Percentiles rank a stretch among this genome's conserved stretches.
These are phyloP conservation scores for Rhodotorula sp. DNA, from an alignment of 1,284 basidiomycete species.

Conservation along the genomic window DNA sequence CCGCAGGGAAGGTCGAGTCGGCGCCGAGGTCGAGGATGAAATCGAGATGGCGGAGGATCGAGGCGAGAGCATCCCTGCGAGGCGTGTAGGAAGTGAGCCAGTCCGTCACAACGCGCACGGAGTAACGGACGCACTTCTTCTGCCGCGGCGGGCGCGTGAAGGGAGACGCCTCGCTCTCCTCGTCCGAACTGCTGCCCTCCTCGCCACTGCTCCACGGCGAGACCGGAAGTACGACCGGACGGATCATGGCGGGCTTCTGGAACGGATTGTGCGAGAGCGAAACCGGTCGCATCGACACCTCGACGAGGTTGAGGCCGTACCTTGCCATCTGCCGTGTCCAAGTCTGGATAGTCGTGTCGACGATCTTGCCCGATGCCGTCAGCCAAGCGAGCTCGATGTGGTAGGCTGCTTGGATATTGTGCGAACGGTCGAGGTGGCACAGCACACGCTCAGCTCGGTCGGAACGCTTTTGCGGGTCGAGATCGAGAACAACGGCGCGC, in stretches of 20 bases:
- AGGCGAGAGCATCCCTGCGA: slow-evolving; percentile 34
- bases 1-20: slow-evolving; percentile 70
- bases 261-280: slow-evolving; percentile 69
- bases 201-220: background rate
- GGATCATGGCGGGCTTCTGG: slow-evolving; percentile 72
- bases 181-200: background rate
- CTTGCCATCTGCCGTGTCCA: slow-evolving; percentile 84
- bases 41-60: slow-evolving; percentile 37
- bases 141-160: background rate
- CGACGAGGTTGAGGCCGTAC: slow-evolving; percentile 88
- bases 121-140: slow-evolving; percentile 6
- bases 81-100: background rate
- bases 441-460: slow-evolving; percentile 83
- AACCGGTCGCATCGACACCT: slow-evolving; percentile 61
- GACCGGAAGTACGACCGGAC: slow-evolving; percentile 28
- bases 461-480: slow-evolving; percentile 74
- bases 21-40: slow-evolving; percentile 63
- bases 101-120: too few relatives aligned
- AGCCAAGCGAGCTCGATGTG: slow-evolving; percentile 98
- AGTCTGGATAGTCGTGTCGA: slow-evolving; percentile 81
- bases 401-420: slow-evolving; percentile 85
- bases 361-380: slow-evolving; percentile 89
- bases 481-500: slow-evolving; percentile 81
- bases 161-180: slow-evolving; percentile 6
- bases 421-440: slow-evolving; percentile 86